Evolutionary conservation across 768 basidiomycete genomes (phyloP), one percentile per base, ranked within the genome.

Genomic region (Termitomyces sp.): DNA sequence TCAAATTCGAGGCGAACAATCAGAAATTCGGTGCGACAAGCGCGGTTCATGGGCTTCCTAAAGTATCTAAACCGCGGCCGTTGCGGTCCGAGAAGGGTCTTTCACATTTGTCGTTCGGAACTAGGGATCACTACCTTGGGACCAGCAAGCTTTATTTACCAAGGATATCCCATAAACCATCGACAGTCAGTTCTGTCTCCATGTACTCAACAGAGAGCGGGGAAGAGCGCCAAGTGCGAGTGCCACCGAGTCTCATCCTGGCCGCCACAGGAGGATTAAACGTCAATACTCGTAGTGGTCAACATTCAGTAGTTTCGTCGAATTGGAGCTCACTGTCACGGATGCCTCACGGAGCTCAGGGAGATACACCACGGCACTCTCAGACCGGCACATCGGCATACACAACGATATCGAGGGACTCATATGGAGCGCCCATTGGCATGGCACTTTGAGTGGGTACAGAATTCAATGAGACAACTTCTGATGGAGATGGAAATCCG

Each of bases 1-100:
- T 82, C 62, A 78, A 70, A 36, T 84, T 82, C 56, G 66, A 58
- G 57, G 62, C 55, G 30, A 20, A 54, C 23, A 30, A 35, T n/a
- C 8, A 6, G 51, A 43, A 35, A 40, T 5, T 40, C 41, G 57
- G 10, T n/a, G 38, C 43, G 14, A n/a, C 61, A 9, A 44, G 55
- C 13, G 35, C 46, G 32, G 47, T 58, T 13, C n/a, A 32, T 35
- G 55, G 43, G 28, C 26, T 60, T 46, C 60, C 58, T 36, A 44
- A 58, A 38, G 46, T 54, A 33, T 63, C 65, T n/a, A 64, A 62
- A 41, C 59, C 61, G 2, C 57, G 54, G 32, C 60, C 59, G 46
- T 55, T 65, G 52, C 56, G 58, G 18, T 58, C 64, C 14, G 51
- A 49, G 9, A 64, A 61, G 55, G 50, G 51, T 41, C 55, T 61